Evolutionary conservation across 139 green algal genomes (phyloP), one percentile per base, ranked within the genome.

Genomic region (Edaphochlamys debaryana): DNA sequence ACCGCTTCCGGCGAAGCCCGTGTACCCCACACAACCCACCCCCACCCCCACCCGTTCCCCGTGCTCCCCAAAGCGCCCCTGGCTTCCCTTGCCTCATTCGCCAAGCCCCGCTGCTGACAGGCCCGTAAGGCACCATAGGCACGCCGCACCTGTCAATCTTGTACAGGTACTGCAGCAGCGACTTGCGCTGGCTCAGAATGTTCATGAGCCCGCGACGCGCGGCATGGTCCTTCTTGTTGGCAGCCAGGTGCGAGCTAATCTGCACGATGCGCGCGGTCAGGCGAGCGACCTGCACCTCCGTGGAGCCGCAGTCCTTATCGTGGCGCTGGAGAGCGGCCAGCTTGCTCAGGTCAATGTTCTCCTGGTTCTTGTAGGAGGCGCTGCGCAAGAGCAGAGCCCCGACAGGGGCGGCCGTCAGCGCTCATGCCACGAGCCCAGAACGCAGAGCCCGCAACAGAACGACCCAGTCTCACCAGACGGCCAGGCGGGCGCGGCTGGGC

Each of bases 121-220:
- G n/a, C n/a, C n/a, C n/a, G n/a, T n/a, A n/a, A n/a, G n/a, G n/a
- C n/a, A n/a, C n/a, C n/a, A n/a, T n/a, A n/a, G n/a, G n/a, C n/a
- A n/a, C n/a, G n/a, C n/a, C 81, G 19, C 41, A 88, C 89, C 89
- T 89, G 84, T 95, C 80, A 7, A 78, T 87, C 30, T 69, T 86
- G 85, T 93, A 93, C 36, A 97, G 79, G 88, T 97, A 97, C 76
- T 93, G 87, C 76, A 97, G 84, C 38, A 95, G 87, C 22, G 69
- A 88, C 74, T 92, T 94, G 67, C 94, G 80, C 80, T 93, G 85
- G 50, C 63, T 76, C 8, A 97, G 84, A 56, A 96, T 92, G 27
- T 69, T 74, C 82, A 91, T 66, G 56, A 97, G 88, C 20, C 94
- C 94, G 4, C 90, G 87, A 58, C 87, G 87, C 19, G 85, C 89